These are phyloP conservation scores for Ophiostoma tasmaniense DNA, from an alignment of 2,329 filamentous ascomycete species.

Conservation along the genomic window DNA sequence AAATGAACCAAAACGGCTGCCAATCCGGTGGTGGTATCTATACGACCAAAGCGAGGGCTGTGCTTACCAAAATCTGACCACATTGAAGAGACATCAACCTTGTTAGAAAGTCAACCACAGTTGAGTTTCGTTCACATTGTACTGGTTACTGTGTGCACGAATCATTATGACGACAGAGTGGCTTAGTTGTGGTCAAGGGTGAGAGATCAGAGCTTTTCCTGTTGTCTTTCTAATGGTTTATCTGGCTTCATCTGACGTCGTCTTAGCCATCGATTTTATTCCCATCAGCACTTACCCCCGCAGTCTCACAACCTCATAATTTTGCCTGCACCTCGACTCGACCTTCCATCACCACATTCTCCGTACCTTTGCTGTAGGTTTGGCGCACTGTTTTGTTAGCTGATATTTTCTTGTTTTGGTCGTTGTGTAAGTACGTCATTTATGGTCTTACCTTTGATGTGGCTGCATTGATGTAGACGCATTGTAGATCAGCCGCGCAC, in stretches of 20 bases:
- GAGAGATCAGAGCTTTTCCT: background rate
- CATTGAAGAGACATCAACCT: background rate
- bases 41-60: background rate
- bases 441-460: background rate
- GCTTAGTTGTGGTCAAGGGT: background rate
- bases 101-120: background rate
- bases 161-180: background rate
- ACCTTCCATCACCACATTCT: background rate
- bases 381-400: background rate
- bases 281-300: background rate
- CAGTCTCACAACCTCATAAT: background rate
- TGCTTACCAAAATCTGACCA: background rate
- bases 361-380: background rate
- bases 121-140: background rate
- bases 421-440: background rate
- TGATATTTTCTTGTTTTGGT: background rate
- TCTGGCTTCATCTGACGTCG: background rate
- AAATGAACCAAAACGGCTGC: background rate
- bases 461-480: conserved; percentile 10
- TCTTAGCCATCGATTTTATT: background rate
- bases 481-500: conserved; percentile 13
- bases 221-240: background rate
- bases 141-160: background rate
- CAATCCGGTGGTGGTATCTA: background rate
- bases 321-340: background rate